phyloP scores from a whole-genome alignment of 2,329 filamentous ascomycete genomes.

The Aspergillus awamori region DNA sequence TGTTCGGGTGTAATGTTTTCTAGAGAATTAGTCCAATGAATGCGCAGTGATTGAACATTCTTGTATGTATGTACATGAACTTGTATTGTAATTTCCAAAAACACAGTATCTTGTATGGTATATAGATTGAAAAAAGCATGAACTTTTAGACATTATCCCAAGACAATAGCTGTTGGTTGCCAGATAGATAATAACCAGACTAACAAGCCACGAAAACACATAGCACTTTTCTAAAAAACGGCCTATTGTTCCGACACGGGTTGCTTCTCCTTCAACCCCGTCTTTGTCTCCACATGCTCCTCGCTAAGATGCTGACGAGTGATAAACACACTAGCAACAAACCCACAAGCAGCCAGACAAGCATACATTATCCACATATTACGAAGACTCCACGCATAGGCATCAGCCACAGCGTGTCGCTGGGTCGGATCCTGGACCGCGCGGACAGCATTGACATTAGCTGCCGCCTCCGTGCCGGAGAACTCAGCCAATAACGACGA shows the following conservation, averaged over 20 bases:
- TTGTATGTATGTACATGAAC: not conserved
- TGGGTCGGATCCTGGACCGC: slow-evolving; percentile 43
- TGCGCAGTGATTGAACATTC: too few species aligned
- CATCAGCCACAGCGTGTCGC: slow-evolving; percentile 46
- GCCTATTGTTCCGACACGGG: not conserved
- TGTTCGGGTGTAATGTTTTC: too few species aligned
- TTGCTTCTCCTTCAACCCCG: slow-evolving; percentile 20
- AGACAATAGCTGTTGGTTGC: too few species aligned
- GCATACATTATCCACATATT: slow-evolving; percentile 51
- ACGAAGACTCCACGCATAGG: slow-evolving; percentile 53
- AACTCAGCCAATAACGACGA: slow-evolving; percentile 29
- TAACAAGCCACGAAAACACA: too few species aligned
- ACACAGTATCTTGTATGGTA: too few species aligned
- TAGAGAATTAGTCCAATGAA: too few species aligned
- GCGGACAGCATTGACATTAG: slow-evolving; percentile 50
- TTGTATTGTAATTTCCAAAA: too few species aligned
- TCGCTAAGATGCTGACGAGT: slow-evolving; percentile 21
- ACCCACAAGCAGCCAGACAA: slow-evolving; percentile 25
- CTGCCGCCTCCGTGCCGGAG: slow-evolving; percentile 50
- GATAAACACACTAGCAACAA: slow-evolving; percentile 39
- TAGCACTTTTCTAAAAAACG: too few species aligned
- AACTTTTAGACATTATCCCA: too few species aligned
- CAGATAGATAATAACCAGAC: too few species aligned
- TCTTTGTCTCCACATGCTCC: slow-evolving; percentile 27
- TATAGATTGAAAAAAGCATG: too few species aligned